Evolutionary conservation across 2,329 filamentous ascomycete genomes (phyloP).

Genomic region (Pseudogymnoascus pannorum): DNA sequence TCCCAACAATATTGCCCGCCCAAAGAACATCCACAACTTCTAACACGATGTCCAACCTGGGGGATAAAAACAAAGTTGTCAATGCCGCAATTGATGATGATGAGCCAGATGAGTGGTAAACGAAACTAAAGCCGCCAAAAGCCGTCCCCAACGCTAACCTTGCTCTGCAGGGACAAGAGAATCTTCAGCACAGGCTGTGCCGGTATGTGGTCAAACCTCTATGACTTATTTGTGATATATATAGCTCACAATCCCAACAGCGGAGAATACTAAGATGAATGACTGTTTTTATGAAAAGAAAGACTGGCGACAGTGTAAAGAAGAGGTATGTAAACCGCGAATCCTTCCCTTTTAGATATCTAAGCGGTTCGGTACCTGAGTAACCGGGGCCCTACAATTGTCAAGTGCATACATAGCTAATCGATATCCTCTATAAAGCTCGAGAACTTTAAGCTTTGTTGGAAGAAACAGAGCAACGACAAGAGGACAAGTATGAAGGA

Average conservation of each 20-base stretch:
- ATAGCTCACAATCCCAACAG: constrained; percentile 37
- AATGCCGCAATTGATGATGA: constrained; percentile 57
- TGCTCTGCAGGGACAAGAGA: constrained; percentile 73
- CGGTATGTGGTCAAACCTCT: constrained; percentile 44
- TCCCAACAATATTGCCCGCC: constrained; percentile 14
- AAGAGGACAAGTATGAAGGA: constrained; percentile 73
- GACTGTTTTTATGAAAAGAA: constrained; percentile 96
- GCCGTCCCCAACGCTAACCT: constrained; percentile 17
- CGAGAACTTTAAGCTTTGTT: constrained; percentile 81
- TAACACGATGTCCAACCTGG: constrained; percentile 25
- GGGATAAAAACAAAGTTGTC: constrained; percentile 22
- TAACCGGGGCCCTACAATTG: not conserved
- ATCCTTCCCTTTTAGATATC: constrained; percentile 19
- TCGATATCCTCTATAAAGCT: constrained; percentile 51
- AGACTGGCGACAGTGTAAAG: constrained; percentile 84
- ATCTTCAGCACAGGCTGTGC: constrained; percentile 95
- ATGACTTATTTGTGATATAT: not conserved
- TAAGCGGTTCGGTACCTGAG: not conserved
- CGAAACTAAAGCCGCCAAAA: constrained; percentile 17
- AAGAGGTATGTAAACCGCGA: constrained; percentile 59
- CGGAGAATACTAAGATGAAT: constrained; percentile 82
- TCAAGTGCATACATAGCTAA: not conserved
- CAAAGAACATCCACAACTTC: constrained; percentile 6
- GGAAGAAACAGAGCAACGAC: constrained; percentile 85
- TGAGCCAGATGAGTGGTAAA: constrained; percentile 92